Base-by-base conservation (phyloP, 805 yeast genomes). In the Sugiyamaella boreocaroliniensis region DNA sequence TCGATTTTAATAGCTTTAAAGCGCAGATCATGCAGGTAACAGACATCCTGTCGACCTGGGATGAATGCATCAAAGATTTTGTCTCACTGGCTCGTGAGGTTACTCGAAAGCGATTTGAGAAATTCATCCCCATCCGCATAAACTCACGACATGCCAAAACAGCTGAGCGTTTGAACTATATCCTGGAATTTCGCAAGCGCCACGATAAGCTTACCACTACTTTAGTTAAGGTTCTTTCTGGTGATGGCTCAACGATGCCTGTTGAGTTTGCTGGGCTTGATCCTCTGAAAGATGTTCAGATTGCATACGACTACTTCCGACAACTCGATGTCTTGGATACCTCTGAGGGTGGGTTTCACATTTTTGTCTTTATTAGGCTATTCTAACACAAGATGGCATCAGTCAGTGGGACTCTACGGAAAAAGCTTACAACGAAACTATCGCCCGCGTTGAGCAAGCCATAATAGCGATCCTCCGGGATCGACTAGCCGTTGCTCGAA, bases 81-180 rank as follows among this genome's bases (percentile, higher is more conserved):
- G 78, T 82, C 1, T 76, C 79, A 49, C 63, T 85, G 43, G 79
- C 88, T 0, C 76, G 97, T 52, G 97, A 90, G 55, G 67, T 86
- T 2, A 72, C 86, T 42, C 73, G 97, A 57, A 86, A 82, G 60
- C 70, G 93, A 43, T 80, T 81, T 8, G 92, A 86, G 51, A 82
- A 81, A 54, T 84, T 85, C 62, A 75, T 84, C 12, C 77, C 83
- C 19, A 78, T 88, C 18, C 79, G 82, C 53, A 72, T 89, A 9
- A 71, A 71, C n/a, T 75, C 81, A 8, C 69, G 75, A 2, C 76
- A 73, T 43, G 42, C 50, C 0, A 56, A 55, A 11, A 64, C 78
- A 1, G 73, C 70, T 53, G 76, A 75, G 0, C 68, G 81, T 29
- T 49, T 84, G 1, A 70, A 66, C 0, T 71, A 72, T 32, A 57